These are phyloP conservation scores for Euphorbia tirucalli DNA, from an alignment of 345 rosid genomes.

Conservation along the genomic window DNA sequence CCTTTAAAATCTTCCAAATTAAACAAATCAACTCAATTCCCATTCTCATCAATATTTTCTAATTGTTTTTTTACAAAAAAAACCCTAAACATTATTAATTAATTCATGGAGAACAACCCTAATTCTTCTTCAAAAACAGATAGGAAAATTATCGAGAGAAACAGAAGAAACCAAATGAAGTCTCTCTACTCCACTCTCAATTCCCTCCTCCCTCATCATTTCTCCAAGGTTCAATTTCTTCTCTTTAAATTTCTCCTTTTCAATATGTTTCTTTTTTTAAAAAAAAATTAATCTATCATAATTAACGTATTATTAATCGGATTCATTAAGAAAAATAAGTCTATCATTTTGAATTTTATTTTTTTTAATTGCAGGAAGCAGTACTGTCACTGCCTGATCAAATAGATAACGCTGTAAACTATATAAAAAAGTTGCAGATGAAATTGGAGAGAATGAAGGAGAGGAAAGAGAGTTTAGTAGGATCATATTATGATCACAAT, in stretches of 20 bases:
- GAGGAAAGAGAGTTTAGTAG: conserved; percentile 39
- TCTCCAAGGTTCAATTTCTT: conserved; percentile 20
- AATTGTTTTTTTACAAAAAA: too few relatives aligned
- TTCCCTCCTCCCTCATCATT: conserved; percentile 46
- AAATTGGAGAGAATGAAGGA: conserved; percentile 55
- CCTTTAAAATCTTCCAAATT: background rate
- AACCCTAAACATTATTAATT: too few relatives aligned
- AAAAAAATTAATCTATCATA: too few relatives aligned
- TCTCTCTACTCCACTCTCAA: conserved; percentile 47
- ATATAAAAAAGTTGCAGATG: conserved; percentile 52
- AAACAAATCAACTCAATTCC: background rate
- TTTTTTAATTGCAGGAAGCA: conserved; percentile 46
- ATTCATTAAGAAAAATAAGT: too few relatives aligned
- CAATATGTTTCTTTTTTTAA: too few relatives aligned
- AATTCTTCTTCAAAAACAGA: conserved; percentile 46
- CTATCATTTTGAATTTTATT: too few relatives aligned
- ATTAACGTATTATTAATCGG: too few relatives aligned
- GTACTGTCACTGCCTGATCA: conserved; percentile 55
- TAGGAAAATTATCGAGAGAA: conserved; percentile 52
- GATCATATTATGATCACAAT: background rate
- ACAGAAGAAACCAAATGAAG: conserved; percentile 68
- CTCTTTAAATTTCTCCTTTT: background rate
- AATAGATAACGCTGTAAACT: conserved; percentile 48
- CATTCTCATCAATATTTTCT: background rate
- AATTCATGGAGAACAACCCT: conserved; percentile 35